Conservation (phyloP, 164 flowering plant genomes). For the Annona squamosa region DNA sequence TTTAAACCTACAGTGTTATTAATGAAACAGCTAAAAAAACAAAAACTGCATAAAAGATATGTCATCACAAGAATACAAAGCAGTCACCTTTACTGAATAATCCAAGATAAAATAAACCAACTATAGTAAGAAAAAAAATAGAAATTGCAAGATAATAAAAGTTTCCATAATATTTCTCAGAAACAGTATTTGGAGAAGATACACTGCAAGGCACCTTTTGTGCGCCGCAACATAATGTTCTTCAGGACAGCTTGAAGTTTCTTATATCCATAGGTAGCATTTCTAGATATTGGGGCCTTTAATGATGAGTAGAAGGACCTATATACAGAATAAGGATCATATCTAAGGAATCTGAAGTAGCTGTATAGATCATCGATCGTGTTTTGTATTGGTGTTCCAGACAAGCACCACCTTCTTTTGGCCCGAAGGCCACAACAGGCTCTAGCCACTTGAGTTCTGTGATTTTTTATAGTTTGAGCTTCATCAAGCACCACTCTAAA, state of each 20-base stretch:
- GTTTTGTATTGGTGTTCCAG: constrained; percentile 98
- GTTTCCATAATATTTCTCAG: background rate
- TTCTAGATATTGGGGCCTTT: constrained; percentile 65
- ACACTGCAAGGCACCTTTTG: constrained; percentile 53
- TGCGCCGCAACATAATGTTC: constrained; percentile 87
- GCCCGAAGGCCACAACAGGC: constrained; percentile 97
- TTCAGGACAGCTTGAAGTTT: constrained; percentile 88
- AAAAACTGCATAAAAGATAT: background rate
- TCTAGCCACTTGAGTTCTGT: constrained; percentile 91
- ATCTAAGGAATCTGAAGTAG: constrained; percentile 90
- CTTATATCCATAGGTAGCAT: constrained; percentile 66
- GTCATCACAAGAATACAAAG: background rate
- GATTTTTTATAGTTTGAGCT: constrained; percentile 96
- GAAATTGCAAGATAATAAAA: background rate
- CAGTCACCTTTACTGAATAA: background rate
- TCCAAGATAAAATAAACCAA: background rate
- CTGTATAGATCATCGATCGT: constrained; percentile 90
- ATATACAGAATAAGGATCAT: constrained; percentile 71
- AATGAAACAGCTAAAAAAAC: no score
- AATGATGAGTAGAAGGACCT: constrained; percentile 50
- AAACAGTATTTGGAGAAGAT: background rate
- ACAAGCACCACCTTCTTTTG: constrained; percentile 94
- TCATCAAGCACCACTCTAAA: constrained; percentile 89
- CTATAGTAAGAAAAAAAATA: background rate
- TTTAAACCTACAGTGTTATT: no score